Conservation (phyloP, 1,139 yeast species). For the Blastobotrys serpentis region DNA sequence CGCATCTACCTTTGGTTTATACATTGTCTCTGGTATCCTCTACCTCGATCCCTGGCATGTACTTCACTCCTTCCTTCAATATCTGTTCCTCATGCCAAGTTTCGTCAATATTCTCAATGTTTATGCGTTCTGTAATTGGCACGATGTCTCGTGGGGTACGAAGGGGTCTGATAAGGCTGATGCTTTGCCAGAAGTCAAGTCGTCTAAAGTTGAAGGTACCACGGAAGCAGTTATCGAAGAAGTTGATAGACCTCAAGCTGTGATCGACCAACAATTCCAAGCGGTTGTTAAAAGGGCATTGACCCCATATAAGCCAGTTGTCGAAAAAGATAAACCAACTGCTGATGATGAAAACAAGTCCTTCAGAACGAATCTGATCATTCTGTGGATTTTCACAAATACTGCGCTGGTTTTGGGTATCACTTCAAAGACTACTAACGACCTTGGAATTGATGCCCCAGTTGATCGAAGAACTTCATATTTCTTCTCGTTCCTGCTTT, state of each 20-base stretch:
- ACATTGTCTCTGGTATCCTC: conserved; percentile 70
- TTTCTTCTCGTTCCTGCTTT: conserved; percentile 68
- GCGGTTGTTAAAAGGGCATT: conserved; percentile 45
- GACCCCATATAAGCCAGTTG: conserved; percentile 43
- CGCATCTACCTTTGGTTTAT: conserved; percentile 84
- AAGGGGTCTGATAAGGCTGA: conserved; percentile 74
- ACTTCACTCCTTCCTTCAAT: conserved; percentile 77
- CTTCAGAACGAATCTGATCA: conserved; percentile 77
- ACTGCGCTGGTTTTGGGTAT: conserved; percentile 70
- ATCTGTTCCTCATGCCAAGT: conserved; percentile 84
- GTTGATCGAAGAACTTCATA: conserved; percentile 46
- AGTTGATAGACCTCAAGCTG: conserved; percentile 69
- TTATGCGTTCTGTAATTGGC: conserved; percentile 92
- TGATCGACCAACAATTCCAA: conserved; percentile 51
- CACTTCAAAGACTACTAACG: conserved; percentile 36
- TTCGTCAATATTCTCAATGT: conserved; percentile 88
- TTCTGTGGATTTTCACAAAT: conserved; percentile 77
- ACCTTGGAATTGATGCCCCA: conserved; percentile 38
- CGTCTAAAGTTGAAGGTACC: conserved; percentile 58
- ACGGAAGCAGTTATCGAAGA: conserved; percentile 73
- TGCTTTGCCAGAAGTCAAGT: conserved; percentile 54
- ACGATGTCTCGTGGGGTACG: conserved; percentile 97
- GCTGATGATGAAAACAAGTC: conserved; percentile 62
- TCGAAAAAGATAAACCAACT: conserved; percentile 38
- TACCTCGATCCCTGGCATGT: conserved; percentile 96